phyloP scores from a whole-genome alignment of 495 filamentous ascomycete genomes.

The Hypoxylon rickii region DNA sequence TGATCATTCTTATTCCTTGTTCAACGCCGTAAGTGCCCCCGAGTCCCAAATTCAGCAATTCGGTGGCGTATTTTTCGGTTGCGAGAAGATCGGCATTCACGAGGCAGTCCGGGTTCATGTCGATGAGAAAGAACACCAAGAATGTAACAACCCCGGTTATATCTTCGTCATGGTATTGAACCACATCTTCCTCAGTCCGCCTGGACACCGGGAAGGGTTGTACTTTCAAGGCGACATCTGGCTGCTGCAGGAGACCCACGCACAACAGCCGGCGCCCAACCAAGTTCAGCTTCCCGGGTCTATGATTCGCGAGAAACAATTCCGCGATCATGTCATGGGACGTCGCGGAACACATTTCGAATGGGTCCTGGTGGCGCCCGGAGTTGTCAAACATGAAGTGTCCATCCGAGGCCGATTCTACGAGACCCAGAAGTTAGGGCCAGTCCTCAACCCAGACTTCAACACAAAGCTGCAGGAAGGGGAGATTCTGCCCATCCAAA shows the following conservation, averaged over 20 bases:
- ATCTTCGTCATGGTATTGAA: conserved; percentile 44
- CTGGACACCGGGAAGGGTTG: conserved; percentile 26
- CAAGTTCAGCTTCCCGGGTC: conserved; percentile 36
- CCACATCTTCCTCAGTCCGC: conserved; percentile 16
- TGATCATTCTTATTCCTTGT: conserved; percentile 49
- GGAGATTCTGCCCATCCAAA: conserved; percentile 39
- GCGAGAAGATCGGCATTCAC: conserved; percentile 46
- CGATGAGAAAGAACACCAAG: conserved; percentile 6
- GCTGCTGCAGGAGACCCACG: conserved; percentile 26
- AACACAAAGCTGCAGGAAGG: conserved; percentile 30
- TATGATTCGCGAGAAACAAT: conserved; percentile 42
- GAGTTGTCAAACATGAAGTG: conserved; percentile 29
- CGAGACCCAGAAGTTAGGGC: conserved; percentile 44
- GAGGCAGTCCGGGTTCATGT: conserved; percentile 45
- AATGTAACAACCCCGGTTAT: neutral
- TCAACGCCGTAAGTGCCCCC: conserved; percentile 33
- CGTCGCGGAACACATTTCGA: conserved; percentile 30
- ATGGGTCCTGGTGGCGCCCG: conserved; percentile 36
- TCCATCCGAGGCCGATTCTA: conserved; percentile 51
- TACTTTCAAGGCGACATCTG: conserved; percentile 25
- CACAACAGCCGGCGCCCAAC: conserved; percentile 11
- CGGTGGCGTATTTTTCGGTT: conserved; percentile 49
- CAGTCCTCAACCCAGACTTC: conserved; percentile 39
- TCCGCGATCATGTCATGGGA: conserved; percentile 40
- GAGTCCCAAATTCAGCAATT: conserved; percentile 11